Conservation (phyloP, 192 early-diverging fungal species). For the Coemansia sp. region DNA sequence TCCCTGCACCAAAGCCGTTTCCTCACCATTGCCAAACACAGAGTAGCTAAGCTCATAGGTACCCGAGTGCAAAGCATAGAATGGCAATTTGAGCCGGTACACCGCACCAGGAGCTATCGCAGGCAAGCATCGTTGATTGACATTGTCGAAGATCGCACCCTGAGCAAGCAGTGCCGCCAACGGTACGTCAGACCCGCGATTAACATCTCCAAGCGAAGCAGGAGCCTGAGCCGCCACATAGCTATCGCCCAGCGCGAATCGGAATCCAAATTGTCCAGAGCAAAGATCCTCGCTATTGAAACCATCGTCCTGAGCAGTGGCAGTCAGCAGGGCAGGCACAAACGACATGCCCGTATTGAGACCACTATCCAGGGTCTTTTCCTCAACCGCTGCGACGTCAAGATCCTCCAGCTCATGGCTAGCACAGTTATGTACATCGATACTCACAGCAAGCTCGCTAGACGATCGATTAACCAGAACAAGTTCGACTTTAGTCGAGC, state of each 20-base stretch:
- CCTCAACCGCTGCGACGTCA: not conserved
- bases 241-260: not conserved
- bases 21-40: not conserved
- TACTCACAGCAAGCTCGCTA: slow-evolving; percentile 7
- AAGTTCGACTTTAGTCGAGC: slow-evolving; percentile 6
- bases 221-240: not conserved
- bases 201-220: not conserved
- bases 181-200: not conserved
- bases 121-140: slow-evolving; percentile 24
- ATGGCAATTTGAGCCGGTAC: slow-evolving; percentile 13
- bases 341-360: not conserved
- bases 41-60: slow-evolving; percentile 33
- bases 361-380: not conserved
- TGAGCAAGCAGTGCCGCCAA: not conserved
- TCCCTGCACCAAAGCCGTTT: slow-evolving; percentile 8
- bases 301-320: not conserved
- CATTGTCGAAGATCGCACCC: slow-evolving; percentile 39
- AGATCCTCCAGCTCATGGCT: not conserved
- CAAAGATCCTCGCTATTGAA: not conserved
- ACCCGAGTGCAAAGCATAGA: slow-evolving; percentile 27
- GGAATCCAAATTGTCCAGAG: not conserved
- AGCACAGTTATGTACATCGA: not conserved
- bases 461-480: slow-evolving; percentile 16
- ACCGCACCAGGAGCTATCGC: slow-evolving; percentile 14
- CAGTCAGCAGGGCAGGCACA: not conserved